Conservation (phyloP, 2,329 filamentous ascomycete genomes). For the Chaetomium sp. region DNA sequence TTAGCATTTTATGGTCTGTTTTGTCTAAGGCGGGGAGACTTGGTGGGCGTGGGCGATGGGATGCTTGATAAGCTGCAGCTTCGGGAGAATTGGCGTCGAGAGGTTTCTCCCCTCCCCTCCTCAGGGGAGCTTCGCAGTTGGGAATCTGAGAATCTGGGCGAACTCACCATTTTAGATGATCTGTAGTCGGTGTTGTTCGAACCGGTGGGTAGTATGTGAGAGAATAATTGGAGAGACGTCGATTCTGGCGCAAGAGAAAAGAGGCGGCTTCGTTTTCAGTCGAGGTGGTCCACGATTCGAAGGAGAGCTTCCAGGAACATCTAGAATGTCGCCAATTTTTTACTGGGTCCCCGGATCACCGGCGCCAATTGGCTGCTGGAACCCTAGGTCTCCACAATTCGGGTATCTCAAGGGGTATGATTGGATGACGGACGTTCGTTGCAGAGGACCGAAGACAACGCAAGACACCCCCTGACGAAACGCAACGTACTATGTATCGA, state of each 20-base stretch:
- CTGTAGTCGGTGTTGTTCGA: neutral
- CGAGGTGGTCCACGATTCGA: constrained; percentile 14
- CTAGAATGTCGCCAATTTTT: constrained; percentile 29
- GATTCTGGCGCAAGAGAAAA: neutral
- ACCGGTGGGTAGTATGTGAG: neutral
- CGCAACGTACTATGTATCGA: too few species aligned
- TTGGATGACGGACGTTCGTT: neutral
- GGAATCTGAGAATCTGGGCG: neutral
- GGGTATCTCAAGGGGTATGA: neutral
- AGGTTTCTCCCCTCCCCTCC: too few species aligned
- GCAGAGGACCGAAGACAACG: neutral
- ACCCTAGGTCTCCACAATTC: constrained; percentile 21
- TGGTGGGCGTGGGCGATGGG: too few species aligned
- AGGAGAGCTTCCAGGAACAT: constrained; percentile 29
- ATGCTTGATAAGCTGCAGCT: too few species aligned
- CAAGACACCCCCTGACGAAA: too few species aligned
- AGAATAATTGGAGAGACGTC: too few species aligned
- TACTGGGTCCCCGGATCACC: constrained; percentile 13
- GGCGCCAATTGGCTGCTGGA: constrained; percentile 15
- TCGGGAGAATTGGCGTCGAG: too few species aligned
- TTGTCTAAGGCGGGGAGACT: neutral
- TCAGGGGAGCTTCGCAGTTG: neutral
- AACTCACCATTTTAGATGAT: constrained; percentile 16
- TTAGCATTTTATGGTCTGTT: neutral
- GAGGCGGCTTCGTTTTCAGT: constrained; percentile 15